Base-by-base conservation (phyloP, 164 flowering plant species). In the Chimonanthus praecox region DNA sequence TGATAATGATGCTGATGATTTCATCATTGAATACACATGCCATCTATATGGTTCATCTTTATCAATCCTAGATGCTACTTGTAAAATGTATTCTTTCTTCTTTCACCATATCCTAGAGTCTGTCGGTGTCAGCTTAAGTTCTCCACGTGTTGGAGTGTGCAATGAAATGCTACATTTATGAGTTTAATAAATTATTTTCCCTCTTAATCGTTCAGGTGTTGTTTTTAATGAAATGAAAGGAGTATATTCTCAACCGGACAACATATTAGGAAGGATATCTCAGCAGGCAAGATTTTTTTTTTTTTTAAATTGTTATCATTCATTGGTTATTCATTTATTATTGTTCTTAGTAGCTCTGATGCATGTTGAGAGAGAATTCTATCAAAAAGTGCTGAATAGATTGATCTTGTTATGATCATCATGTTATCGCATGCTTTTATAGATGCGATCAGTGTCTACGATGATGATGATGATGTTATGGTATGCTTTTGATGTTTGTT, bases 201-300 rank as follows among this genome's bases (percentile, higher is more conserved):
- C 47, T 45, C 49, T 70, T 68, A 54, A 54, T 74, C 50, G 47
- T 79, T 67, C 83, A 96, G 98, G 99, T 78, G 99, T 96, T 78
- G 99, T 96, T 67, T 96, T 96, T 78, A 96, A 96, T 85, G 99
- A 96, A 84, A 96, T 96, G 99, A 96, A 96, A 82, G 99, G 99
- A 76, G 98, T 94, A 51, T 96, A 96, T 76, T 96, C 99, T 49
- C 98, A 96, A 86, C 99, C 99, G 49, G 99, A 96, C 83, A 96
- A 85, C 78, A 85, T 96, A 76, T 74, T 96, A 70, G 94, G 92
- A 47, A 88, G 98, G 67, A 51, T 86, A 33, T 76, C 92, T 73
- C 99, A 94, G 70, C 97, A 92, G 95, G 99, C 81, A 85, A 87
- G 87, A 75, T 69, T 76, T 67, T 49, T 64, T 49, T 49, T 4